Evolutionary conservation across 352 stramenopile species (phyloP), one percentile per base, ranked within the genome.

Genomic region (Phytophthora hybrid): DNA sequence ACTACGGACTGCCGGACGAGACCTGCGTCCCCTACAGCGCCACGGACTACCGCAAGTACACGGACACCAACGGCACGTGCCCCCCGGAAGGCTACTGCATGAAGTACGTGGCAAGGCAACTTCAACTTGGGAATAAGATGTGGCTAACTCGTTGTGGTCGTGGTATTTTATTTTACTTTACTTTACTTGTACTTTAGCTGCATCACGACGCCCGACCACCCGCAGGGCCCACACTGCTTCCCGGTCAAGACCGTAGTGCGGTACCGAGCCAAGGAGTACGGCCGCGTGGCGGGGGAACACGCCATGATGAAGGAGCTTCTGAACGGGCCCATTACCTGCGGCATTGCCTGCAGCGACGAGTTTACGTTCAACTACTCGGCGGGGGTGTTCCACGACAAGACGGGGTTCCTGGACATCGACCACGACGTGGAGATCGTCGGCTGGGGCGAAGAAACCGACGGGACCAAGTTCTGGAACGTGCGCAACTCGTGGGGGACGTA

Each of bases 381-480:
- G 23, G 97, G 97, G 3, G 93, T 99, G 59, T 83, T 98, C 34
- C 81, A 97, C 54, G 89, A 97, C 73, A 98, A 93, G 63, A 96
- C 85, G 5, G 84, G 87, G 3, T 93, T 93, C 44, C 93, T 89
- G 78, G 84, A 93, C 65, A 87, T 96, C 71, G 85, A 96, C 69
- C 89, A 96, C 78, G 89, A 94, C 62, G 84, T 94, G 19, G 87
- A 94, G 61, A 58, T 94, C 26, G 86, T 96, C 31, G 97, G 97
- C 18, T 99, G 97, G 96, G 97, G 97, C 62, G 87, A 92, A 54
- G 86, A 93, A 49, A 80, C 44, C 16, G 44, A 97, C 62, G 83
- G 93, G 65, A 75, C 94, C 70, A 97, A 98, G 81, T 99, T 98
- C 83, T 99, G 97, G 97, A 96, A 99, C 81, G 85, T 98, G 32